Conservation (phyloP, 2,329 filamentous ascomycete species). For the Aspergillus pseudoglaucus region DNA sequence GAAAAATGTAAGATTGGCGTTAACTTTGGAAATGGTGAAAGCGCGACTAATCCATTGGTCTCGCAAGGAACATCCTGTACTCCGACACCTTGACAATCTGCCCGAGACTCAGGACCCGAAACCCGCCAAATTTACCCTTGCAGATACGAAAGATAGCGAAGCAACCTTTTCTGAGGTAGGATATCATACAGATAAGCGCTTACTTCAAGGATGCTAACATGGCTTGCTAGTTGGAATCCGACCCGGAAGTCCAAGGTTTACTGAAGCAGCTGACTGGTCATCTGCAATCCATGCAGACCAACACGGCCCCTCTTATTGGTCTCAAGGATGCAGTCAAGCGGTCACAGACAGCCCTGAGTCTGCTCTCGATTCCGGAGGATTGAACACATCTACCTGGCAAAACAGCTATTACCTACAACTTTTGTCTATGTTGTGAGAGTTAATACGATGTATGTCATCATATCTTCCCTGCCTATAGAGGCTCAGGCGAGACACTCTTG, state of each 20-base stretch:
- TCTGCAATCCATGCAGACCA: constrained; percentile 40
- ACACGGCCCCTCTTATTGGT: constrained; percentile 31
- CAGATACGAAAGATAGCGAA: constrained; percentile 17
- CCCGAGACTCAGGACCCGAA: constrained; percentile 8
- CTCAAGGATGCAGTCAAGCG: constrained; percentile 33
- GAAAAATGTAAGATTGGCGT: constrained; percentile 30
- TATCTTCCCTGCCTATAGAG: too few species aligned
- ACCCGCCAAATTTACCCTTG: constrained; percentile 22
- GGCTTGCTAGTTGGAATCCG: constrained; percentile 26
- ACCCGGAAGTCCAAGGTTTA: constrained; percentile 30
- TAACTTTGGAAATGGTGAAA: not conserved
- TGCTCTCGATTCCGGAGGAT: constrained; percentile 25
- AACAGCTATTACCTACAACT: not conserved
- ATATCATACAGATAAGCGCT: not conserved
- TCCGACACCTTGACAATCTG: constrained; percentile 28
- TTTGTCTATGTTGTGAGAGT: not conserved
- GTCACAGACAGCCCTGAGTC: constrained; percentile 29
- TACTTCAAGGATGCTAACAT: constrained; percentile 6
- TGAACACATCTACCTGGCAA: constrained; percentile 13
- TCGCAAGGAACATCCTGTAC: constrained; percentile 36
- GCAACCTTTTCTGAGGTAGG: constrained; percentile 30
- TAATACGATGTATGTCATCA: too few species aligned
- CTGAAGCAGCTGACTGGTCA: constrained; percentile 38
- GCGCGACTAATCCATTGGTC: constrained; percentile 10
- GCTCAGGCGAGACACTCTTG: too few species aligned